phyloP scores from a whole-genome alignment of 192 early-diverging fungal species.

The Rhizoclosmatium sp. region DNA sequence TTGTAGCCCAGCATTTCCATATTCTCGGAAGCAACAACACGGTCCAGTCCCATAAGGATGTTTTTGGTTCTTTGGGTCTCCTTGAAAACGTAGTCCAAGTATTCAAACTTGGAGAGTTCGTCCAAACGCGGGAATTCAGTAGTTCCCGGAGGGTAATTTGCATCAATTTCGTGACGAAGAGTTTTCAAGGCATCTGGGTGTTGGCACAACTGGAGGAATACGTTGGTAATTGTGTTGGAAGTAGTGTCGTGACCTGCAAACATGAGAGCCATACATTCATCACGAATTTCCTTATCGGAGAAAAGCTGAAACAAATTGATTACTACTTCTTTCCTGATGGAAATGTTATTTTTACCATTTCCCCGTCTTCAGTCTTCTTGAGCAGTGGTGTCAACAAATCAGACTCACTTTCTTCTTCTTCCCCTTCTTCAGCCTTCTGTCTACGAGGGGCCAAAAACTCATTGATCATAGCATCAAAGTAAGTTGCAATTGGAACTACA shows the following conservation, averaged over 20 bases:
- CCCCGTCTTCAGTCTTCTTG: neutral
- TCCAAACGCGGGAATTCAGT: conserved; percentile 18
- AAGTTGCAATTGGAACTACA: neutral
- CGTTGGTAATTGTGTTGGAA: conserved; percentile 53
- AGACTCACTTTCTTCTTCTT: neutral
- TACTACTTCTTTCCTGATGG: no score
- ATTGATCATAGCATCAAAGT: neutral
- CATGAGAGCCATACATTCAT: conserved; percentile 45
- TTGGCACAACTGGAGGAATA: conserved; percentile 47
- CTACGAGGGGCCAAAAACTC: neutral
- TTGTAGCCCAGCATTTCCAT: conserved; percentile 54
- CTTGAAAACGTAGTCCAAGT: conserved; percentile 52
- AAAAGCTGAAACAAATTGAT: conserved; percentile 3
- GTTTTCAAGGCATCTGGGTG: conserved; percentile 44
- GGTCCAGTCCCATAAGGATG: conserved; percentile 15
- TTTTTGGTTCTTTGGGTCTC: conserved; percentile 59
- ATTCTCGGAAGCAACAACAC: conserved; percentile 36
- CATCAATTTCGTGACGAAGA: conserved; percentile 45
- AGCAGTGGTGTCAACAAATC: neutral
- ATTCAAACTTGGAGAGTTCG: conserved; percentile 28
- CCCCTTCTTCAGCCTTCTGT: neutral
- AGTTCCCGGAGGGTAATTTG: neutral
- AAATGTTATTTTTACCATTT: neutral
- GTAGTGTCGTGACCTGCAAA: conserved; percentile 65
- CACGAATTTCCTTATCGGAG: neutral